A percentile compares a stretch with the other conserved stretches of the same genome.
These are phyloP conservation scores for Ophiocordyceps polyrhachis-furcata DNA, from an alignment of 2,329 filamentous ascomycete species.

Conservation along the genomic window DNA sequence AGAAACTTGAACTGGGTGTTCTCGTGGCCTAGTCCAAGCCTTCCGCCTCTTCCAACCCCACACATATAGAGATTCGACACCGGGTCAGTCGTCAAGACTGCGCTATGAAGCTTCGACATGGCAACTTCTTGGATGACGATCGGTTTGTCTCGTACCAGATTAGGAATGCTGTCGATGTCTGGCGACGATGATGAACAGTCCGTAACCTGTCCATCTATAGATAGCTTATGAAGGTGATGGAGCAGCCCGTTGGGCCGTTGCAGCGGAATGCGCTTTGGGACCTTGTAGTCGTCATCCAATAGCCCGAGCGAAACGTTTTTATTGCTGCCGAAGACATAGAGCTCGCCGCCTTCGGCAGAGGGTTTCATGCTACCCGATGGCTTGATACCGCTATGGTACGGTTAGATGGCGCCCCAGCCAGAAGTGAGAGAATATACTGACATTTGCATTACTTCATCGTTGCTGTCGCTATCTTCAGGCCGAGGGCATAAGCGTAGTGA, in stretches of 20 bases:
- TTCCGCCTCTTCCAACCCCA: conserved; percentile 77
- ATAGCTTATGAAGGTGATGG: conserved; percentile 52
- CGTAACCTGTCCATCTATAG: conserved; percentile 29
- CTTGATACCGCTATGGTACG: conserved; percentile 6
- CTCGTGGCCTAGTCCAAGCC: conserved; percentile 78
- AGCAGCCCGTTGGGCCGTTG: conserved; percentile 62
- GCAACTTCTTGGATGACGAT: conserved; percentile 63
- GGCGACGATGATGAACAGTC: conserved; percentile 11
- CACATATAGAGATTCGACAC: conserved; percentile 85
- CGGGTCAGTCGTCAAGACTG: conserved; percentile 70
- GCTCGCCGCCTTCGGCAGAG: conserved; percentile 47
- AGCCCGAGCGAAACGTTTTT: conserved; percentile 86
- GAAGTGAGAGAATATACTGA: conserved; percentile 7
- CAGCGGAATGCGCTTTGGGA: conserved; percentile 65
- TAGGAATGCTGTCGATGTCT: conserved; percentile 41
- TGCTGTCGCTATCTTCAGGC: conserved; percentile 35
- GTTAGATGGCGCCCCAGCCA: conserved; percentile 1
- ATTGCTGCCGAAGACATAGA: conserved; percentile 91
- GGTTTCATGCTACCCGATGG: conserved; percentile 4
- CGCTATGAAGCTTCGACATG: conserved; percentile 83
- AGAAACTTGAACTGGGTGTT: conserved; percentile 74
- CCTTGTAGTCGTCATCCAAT: conserved; percentile 90
- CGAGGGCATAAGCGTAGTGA: conserved; percentile 20
- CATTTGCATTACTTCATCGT: conserved; percentile 9
- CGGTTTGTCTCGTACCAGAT: conserved; percentile 50